A percentile compares a stretch with the other conserved stretches of the same genome.
Evolutionary conservation across 306 rosid species (phyloP).

Genomic region (Vigna radiata): DNA sequence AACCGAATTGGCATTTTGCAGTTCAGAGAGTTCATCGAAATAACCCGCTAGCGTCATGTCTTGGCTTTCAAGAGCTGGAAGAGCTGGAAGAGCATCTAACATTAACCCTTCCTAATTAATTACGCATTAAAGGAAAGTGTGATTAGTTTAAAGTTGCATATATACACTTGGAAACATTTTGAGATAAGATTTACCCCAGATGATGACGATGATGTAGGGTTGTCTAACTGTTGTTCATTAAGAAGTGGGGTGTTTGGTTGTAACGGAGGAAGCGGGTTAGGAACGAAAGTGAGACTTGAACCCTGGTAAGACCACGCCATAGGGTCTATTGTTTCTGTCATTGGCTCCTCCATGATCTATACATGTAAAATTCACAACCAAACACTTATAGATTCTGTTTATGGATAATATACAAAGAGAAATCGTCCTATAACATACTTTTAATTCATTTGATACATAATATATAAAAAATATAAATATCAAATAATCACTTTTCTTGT

Average conservation of each 20-base stretch:
- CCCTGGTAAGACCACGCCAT: no score
- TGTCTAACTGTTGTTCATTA: not conserved
- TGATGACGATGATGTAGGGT: not conserved
- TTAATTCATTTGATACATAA: no score
- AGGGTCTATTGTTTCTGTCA: not conserved
- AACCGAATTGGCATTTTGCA: not conserved
- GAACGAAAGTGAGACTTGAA: not conserved
- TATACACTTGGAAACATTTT: not conserved
- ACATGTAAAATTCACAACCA: not conserved
- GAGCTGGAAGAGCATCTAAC: not conserved
- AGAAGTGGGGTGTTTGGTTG: not conserved
- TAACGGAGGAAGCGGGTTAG: not conserved
- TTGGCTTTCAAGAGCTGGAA: not conserved
- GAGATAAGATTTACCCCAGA: not conserved
- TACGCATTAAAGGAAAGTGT: not conserved
- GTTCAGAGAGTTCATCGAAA: not conserved
- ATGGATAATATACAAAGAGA: no score
- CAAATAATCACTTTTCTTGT: no score
- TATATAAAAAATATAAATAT: no score
- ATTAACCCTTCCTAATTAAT: conserved; percentile 28
- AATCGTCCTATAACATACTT: no score
- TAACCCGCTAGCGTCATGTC: not conserved
- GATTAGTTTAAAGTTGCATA: not conserved
- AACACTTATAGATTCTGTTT: no score
- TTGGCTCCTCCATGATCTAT: conserved; percentile 1